phyloP scores from a whole-genome alignment of 441 rosid genomes.

The Breynia disticha region DNA sequence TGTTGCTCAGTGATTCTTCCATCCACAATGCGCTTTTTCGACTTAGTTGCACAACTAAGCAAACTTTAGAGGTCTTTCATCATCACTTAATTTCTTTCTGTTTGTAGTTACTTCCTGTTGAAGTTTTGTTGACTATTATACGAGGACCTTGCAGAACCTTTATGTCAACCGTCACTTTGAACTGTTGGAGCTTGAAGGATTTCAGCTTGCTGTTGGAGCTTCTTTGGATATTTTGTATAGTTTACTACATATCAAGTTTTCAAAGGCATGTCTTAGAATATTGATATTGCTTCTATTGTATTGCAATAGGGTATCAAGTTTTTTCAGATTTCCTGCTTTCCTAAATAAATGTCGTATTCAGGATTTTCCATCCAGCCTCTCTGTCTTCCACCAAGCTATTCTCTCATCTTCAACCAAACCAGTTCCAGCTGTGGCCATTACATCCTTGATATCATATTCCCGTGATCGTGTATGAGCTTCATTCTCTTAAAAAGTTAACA shows the following conservation, averaged over 20 bases:
- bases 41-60: slow-evolving; percentile 60
- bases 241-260: slow-evolving; percentile 53
- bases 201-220: slow-evolving; percentile 67
- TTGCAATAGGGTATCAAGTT: neutral
- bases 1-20: slow-evolving; percentile 75
- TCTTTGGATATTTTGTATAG: slow-evolving; percentile 51
- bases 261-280: slow-evolving; percentile 40
- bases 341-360: slow-evolving; percentile 22
- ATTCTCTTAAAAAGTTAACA: slow-evolving; percentile 5
- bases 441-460: slow-evolving; percentile 69
- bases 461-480: slow-evolving; percentile 49
- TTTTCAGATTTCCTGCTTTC: neutral
- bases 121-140: slow-evolving; percentile 1
- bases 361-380: slow-evolving; percentile 47
- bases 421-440: slow-evolving; percentile 64
- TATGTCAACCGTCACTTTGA: slow-evolving; percentile 55
- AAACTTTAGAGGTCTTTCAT: slow-evolving; percentile 70
- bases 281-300: slow-evolving; percentile 1
- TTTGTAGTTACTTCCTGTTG: slow-evolving; percentile 9
- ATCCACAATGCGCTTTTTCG: slow-evolving; percentile 61
- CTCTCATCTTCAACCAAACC: slow-evolving; percentile 68
- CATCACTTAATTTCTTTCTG: slow-evolving; percentile 11
- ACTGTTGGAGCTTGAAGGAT: slow-evolving; percentile 73
- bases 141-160: slow-evolving; percentile 44
- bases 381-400: slow-evolving; percentile 68